A percentile compares a stretch with the other conserved stretches of the same genome.
These are phyloP conservation scores for Chlorella sorokiniana DNA, from an alignment of 139 green algal species.

Conservation along the genomic window DNA sequence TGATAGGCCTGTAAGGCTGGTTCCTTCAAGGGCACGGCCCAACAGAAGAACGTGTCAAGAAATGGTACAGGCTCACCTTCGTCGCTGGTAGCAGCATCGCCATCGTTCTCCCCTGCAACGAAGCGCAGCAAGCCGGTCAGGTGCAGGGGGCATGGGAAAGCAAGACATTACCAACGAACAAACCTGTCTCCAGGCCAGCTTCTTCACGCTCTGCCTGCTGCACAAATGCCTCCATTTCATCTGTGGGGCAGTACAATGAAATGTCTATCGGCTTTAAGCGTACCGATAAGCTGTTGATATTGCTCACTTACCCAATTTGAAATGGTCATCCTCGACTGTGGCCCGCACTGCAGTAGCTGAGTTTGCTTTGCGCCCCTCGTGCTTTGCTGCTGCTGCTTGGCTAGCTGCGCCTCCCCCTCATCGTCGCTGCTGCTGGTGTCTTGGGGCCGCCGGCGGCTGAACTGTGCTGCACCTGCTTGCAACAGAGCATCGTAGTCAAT, in stretches of 20 bases:
- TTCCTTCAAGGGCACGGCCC: too few relatives aligned
- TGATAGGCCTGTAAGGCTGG: too few relatives aligned
- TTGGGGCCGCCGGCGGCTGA: not conserved
- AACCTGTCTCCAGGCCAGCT: slow-evolving; percentile 29
- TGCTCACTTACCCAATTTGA: slow-evolving; percentile 84
- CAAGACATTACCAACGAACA: not conserved
- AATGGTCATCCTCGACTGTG: slow-evolving; percentile 74
- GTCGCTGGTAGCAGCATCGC: slow-evolving; percentile 20
- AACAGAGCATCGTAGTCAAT: slow-evolving; percentile 47
- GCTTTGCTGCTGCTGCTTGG: slow-evolving; percentile 6
- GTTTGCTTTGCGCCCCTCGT: not conserved
- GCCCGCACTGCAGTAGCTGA: slow-evolving; percentile 16
- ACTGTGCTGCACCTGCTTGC: slow-evolving; percentile 14
- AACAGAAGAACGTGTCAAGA: not conserved
- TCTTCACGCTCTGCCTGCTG: slow-evolving; percentile 78
- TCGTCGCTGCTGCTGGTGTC: slow-evolving; percentile 1
- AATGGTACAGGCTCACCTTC: slow-evolving; percentile 34
- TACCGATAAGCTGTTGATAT: too few relatives aligned
- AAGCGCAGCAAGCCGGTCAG: not conserved
- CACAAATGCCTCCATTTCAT: slow-evolving; percentile 90
- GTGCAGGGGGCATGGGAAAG: not conserved
- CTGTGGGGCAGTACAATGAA: not conserved
- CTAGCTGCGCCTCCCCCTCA: not conserved
- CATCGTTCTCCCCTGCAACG: slow-evolving; percentile 16
- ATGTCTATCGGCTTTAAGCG: too few relatives aligned